phyloP scores from a whole-genome alignment of 345 rosid genomes.

The Eucalyptus tenuipes region DNA sequence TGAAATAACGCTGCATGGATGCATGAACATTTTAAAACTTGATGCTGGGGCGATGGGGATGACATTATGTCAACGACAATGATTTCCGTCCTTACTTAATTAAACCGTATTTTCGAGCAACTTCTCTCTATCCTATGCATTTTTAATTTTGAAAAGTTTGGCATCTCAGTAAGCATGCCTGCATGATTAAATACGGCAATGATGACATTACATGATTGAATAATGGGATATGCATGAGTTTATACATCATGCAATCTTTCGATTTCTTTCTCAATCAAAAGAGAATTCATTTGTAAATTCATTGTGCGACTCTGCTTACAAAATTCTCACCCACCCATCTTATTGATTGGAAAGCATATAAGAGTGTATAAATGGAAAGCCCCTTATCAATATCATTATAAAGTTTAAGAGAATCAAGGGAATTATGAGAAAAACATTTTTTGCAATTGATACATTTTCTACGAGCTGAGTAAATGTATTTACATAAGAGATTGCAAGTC shows the following conservation, averaged over 20 bases:
- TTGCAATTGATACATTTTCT: background rate
- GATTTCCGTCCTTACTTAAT: background rate
- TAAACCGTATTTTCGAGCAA: background rate
- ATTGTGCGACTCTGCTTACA: background rate
- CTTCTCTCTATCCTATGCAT: background rate
- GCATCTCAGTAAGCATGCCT: background rate
- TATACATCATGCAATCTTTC: background rate
- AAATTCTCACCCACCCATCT: background rate
- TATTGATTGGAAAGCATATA: background rate
- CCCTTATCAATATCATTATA: background rate
- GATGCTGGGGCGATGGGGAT: background rate
- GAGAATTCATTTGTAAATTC: background rate
- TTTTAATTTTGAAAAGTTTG: background rate
- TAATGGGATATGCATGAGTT: background rate
- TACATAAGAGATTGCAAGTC: background rate
- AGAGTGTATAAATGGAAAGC: background rate
- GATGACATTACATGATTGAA: background rate
- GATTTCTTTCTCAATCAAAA: background rate
- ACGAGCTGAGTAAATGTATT: background rate
- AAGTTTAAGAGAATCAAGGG: background rate
- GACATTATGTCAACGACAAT: too few relatives aligned
- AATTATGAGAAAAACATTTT: background rate
- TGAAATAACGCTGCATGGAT: background rate
- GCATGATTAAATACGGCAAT: background rate
- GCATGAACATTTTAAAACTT: background rate